Percentiles rank a stretch among this genome's conserved stretches.
phyloP scores from a whole-genome alignment of 495 filamentous ascomycete genomes.

The Aspergillus panamensis region DNA sequence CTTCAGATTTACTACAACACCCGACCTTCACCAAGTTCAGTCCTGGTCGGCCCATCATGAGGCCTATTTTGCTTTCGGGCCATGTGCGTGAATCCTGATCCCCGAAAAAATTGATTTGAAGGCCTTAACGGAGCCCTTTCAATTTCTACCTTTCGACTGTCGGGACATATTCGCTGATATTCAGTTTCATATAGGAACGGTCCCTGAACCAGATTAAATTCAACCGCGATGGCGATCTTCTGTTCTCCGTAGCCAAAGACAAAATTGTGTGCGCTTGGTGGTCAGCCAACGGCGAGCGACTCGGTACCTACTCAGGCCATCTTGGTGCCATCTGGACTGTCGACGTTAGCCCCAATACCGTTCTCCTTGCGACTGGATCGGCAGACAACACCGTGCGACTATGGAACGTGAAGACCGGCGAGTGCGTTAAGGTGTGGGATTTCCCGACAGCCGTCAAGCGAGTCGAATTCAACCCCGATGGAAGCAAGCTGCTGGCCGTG shows the following conservation, averaged over 20 bases:
- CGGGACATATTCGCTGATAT: slow-evolving; percentile 22
- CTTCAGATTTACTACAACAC: slow-evolving; percentile 8
- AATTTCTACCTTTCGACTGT: neutral
- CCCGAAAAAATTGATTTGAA: neutral
- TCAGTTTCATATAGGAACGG: slow-evolving; percentile 61
- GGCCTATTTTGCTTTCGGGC: slow-evolving; percentile 90
- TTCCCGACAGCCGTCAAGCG: slow-evolving; percentile 94
- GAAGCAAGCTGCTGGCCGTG: slow-evolving; percentile 80
- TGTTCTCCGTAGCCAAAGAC: slow-evolving; percentile 97
- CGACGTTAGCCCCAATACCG: slow-evolving; percentile 92
- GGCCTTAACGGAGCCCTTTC: no score
- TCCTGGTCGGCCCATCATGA: slow-evolving; percentile 57
- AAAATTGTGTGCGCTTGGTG: slow-evolving; percentile 95
- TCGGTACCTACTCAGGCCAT: slow-evolving; percentile 95
- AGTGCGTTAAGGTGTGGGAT: slow-evolving; percentile 92
- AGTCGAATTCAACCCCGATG: slow-evolving; percentile 93
- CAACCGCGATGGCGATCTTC: slow-evolving; percentile 92
- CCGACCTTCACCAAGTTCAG: slow-evolving; percentile 16
- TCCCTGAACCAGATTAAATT: slow-evolving; percentile 98
- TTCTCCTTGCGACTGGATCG: slow-evolving; percentile 88
- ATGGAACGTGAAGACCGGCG: slow-evolving; percentile 94
- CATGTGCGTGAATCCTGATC: slow-evolving; percentile 58
- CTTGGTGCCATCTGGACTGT: slow-evolving; percentile 98
- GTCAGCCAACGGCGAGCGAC: slow-evolving; percentile 87
- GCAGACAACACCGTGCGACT: slow-evolving; percentile 97